Base-by-base conservation (phyloP, 371 early-diverging fungal genomes). In the Saksenaea oblongispora region DNA sequence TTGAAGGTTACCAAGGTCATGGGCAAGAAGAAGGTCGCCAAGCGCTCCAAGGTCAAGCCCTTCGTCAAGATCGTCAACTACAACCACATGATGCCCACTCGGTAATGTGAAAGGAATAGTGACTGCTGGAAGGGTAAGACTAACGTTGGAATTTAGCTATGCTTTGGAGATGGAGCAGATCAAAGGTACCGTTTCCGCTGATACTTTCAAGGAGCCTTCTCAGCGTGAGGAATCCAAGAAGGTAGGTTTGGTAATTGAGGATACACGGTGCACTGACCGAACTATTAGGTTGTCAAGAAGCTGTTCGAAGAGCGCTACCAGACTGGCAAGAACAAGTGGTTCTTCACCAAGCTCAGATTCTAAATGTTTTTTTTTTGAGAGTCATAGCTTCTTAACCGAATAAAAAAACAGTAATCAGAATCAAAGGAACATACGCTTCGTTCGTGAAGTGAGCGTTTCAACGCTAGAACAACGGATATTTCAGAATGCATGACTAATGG, bases 241-340 rank as follows among this genome's bases (percentile, higher is more conserved):
- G 90, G 77, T 76, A 75, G 15, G n/a, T 34, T 17, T 51, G 11
- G 5, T 36, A 4, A 7, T 0, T 24, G 5, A 37, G 8, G 24
- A 28, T 1, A 14, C 2, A 34, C 1, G 5, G n/a, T 0, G 47
- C 35, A 11, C 22, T 34, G 55, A 42, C 31, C 11, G 26, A 34
- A 55, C 2, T n/a, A 24, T 14, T 54, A 79, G 79, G 90, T 89
- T 65, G 84, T 98, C 85, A 94, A 91, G 87, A 93, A 92, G 91
- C 84, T 91, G 71, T 91, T 98, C 83, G 90, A 98, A 88, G 94
- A 97, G 86, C 83, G 85, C 76, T 96, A 97, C 89, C 90, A 90
- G 80, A 83, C 90, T 72, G 99, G 99, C 80, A 97, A 97, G 93
- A 96, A 95, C 94, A 96, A 95, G 92, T 98, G 99, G 99, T 98